Evolutionary conservation across 495 filamentous ascomycete species (phyloP).

Genomic region (Bryoglossum gracile): DNA sequence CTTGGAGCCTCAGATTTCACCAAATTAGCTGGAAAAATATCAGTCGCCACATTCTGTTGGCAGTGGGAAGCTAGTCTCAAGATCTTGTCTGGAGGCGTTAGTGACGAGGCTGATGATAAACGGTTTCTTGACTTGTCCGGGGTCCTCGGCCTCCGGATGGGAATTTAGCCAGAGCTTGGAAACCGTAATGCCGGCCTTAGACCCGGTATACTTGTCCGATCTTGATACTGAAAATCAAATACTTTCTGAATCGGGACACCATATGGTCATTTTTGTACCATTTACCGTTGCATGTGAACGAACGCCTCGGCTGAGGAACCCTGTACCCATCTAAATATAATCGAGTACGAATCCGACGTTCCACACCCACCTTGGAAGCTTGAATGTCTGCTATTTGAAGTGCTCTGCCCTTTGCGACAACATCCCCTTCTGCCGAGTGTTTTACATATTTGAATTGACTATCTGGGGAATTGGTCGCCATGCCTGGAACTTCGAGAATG

Average conservation of each 20-base stretch:
- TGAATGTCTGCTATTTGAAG: neutral
- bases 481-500: conserved; percentile 60
- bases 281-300: conserved; percentile 8
- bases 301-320: conserved; percentile 5
- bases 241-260: neutral
- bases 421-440: conserved; percentile 1
- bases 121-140: no score
- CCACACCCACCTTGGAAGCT: conserved; percentile 5
- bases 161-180: no score
- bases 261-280: no score
- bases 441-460: no score
- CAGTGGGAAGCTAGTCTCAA: no score
- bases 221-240: neutral
- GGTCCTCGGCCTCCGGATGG: no score
- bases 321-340: neutral
- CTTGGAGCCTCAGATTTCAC: no score
- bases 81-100: no score
- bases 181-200: neutral
- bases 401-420: neutral
- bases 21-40: no score
- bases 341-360: conserved; percentile 10
- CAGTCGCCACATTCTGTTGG: no score
- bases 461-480: conserved; percentile 26
- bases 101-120: no score
- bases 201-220: neutral